Base-by-base conservation (phyloP, 1,284 basidiomycete species). In the Leccinum ponderosum region DNA sequence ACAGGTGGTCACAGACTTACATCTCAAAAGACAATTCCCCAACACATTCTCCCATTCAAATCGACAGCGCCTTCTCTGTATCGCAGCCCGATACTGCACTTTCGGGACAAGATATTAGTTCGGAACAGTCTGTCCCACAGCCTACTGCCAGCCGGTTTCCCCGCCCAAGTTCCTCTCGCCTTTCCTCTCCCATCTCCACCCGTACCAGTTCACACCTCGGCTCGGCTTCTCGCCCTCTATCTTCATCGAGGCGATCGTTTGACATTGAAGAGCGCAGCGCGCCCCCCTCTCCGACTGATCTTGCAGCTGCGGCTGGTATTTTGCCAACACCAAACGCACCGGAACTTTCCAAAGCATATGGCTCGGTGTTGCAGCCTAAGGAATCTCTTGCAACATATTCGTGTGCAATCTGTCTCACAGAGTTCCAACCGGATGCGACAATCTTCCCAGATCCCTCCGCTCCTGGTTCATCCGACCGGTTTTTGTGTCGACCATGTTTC, bases 1-100 rank as follows among this genome's bases (percentile, higher is more conserved):
- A 93, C 70, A 83, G 80, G 66, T 93, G 90, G 91, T 87, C 89
- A 4, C 86, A 85, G 70, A 92, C 88, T 25, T 91, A 91, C 73
- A 83, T 88, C 27, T 79, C 83, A 47, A 78, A 77, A 65, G 80
- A 84, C 57, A 80, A 75, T 63, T 78, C 83, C 48, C 75, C 78
- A 4, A 72, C 69, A 22, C 72, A 70, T 62, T 64, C 67, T 56
- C 50, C 56, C 65, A 59, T 60, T 66, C 68, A 58, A 55, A 62
- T 68, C 68, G 54, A 67, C 60, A 57, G 29, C 51, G 27, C 52
- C 12, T 33, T 73, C 54, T 55, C 66, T 44, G 57, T 59, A 56
- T 53, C 65, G 27, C 67, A 65, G 53, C 12, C 61, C 44, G 51
- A 68, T 56, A 31, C 62, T 63, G 50, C 64, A 33, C 52, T 47